Conservation (phyloP, 2,329 filamentous ascomycete species). For the Fusarium sp. region DNA sequence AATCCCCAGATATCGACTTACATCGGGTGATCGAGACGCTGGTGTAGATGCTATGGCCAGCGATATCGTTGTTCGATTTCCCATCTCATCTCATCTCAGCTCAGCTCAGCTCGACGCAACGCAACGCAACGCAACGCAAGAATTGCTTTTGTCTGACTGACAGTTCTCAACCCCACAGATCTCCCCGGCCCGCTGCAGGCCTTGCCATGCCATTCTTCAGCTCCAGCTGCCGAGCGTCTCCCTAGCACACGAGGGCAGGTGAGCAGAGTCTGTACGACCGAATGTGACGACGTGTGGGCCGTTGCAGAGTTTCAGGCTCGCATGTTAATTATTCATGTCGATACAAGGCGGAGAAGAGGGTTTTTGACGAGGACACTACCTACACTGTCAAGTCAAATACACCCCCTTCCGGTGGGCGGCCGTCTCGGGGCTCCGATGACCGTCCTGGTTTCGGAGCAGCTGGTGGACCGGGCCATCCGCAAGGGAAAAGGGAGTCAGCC, state of each 20-base stretch:
- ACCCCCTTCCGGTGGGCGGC: background rate
- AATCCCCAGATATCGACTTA: background rate
- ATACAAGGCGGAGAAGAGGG: background rate
- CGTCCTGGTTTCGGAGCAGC: constrained; percentile 5
- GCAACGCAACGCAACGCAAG: constrained; percentile 22
- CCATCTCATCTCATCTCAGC: too few relatives aligned
- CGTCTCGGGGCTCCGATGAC: background rate
- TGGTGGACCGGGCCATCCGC: constrained; percentile 19
- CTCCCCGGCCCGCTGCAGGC: constrained; percentile 35
- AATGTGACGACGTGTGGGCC: constrained; percentile 21
- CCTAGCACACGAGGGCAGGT: constrained; percentile 22
- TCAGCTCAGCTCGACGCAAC: constrained; percentile 1
- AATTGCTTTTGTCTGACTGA: constrained; percentile 20
- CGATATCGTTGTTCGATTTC: background rate
- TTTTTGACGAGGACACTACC: background rate
- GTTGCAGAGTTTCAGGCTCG: constrained; percentile 15
- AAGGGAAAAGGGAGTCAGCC: constrained; percentile 14
- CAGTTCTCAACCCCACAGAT: constrained; percentile 36
- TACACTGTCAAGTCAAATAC: constrained; percentile 1
- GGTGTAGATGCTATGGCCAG: background rate
- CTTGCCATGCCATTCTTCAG: constrained; percentile 23
- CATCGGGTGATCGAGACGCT: background rate
- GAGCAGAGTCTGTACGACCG: background rate
- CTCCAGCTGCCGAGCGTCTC: constrained; percentile 31
- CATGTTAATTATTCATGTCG: background rate